phyloP scores from a whole-genome alignment of 2,329 filamentous ascomycete genomes.

The Colletotrichum camelliae region DNA sequence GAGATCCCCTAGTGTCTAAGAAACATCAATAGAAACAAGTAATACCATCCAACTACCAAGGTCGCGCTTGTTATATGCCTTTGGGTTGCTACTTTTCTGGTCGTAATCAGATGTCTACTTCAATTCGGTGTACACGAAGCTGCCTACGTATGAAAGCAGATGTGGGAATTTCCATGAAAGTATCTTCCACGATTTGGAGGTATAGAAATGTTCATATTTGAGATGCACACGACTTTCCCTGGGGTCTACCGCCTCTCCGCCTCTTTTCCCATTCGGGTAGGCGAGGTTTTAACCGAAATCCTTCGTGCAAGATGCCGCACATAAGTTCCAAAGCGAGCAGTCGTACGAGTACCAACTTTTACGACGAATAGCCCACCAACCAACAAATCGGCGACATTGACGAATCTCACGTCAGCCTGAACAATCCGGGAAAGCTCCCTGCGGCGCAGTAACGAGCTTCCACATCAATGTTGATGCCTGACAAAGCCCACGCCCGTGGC shows the following conservation, averaged over 20 bases:
- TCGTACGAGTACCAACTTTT: background rate
- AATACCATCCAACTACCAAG: background rate
- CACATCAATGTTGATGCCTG: background rate
- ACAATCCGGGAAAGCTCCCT: background rate
- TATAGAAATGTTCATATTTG: background rate
- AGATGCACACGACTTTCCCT: background rate
- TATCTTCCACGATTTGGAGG: accelerated
- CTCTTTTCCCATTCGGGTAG: background rate
- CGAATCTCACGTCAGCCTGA: background rate
- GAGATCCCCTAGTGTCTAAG: background rate
- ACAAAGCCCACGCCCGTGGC: background rate
- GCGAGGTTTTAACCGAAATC: background rate
- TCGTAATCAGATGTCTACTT: background rate
- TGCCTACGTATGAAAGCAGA: background rate
- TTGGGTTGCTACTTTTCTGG: background rate
- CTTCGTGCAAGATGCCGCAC: background rate
- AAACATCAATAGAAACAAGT: background rate
- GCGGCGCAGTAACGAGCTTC: background rate
- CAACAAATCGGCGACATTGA: background rate
- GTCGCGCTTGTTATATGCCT: background rate
- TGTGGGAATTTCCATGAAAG: background rate
- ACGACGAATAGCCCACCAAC: background rate
- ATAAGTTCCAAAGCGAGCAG: background rate
- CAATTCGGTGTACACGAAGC: background rate
- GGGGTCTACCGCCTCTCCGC: background rate